Percentiles rank a stretch among this genome's conserved stretches.
phyloP scores from a whole-genome alignment of 345 rosid genomes.

The Hibiscus trionum region DNA sequence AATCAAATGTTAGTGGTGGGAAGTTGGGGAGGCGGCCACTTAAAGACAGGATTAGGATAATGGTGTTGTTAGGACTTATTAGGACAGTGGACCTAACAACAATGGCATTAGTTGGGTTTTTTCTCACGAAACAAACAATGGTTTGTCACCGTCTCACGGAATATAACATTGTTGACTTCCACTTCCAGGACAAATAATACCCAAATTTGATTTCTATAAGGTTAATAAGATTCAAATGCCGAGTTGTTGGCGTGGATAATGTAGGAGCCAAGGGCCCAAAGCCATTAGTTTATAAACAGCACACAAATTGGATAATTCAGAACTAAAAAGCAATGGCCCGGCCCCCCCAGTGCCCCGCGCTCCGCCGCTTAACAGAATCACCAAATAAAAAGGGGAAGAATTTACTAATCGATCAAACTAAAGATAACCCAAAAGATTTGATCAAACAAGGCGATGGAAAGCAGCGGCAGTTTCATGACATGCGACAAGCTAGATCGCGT shows the following conservation, averaged over 20 bases:
- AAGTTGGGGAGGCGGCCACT: conserved; percentile 23
- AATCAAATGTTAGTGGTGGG: conserved; percentile 18
- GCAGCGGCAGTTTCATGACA: conserved; percentile 35
- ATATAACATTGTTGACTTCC: too few species aligned
- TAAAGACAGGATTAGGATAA: conserved; percentile 12
- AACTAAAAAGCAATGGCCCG: neutral
- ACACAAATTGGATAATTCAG: neutral
- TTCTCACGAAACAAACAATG: neutral
- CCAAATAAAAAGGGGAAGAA: neutral
- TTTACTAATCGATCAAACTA: neutral
- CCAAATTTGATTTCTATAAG: neutral
- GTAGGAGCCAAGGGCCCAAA: neutral
- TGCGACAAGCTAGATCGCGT: conserved; percentile 56
- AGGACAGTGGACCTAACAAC: conserved; percentile 20
- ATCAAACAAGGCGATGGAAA: conserved; percentile 20
- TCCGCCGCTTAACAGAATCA: neutral
- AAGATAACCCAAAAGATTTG: neutral
- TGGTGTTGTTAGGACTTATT: neutral
- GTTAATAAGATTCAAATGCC: neutral
- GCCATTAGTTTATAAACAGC: neutral
- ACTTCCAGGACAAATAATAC: neutral
- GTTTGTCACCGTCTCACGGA: neutral
- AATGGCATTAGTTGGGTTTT: conserved; percentile 12
- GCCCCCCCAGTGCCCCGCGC: too few species aligned
- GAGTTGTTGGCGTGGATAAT: too few species aligned